A percentile compares a stretch with the other conserved stretches of the same genome.
phyloP scores from a whole-genome alignment of 352 stramenopile genomes.

The Pythium plurisporium region DNA sequence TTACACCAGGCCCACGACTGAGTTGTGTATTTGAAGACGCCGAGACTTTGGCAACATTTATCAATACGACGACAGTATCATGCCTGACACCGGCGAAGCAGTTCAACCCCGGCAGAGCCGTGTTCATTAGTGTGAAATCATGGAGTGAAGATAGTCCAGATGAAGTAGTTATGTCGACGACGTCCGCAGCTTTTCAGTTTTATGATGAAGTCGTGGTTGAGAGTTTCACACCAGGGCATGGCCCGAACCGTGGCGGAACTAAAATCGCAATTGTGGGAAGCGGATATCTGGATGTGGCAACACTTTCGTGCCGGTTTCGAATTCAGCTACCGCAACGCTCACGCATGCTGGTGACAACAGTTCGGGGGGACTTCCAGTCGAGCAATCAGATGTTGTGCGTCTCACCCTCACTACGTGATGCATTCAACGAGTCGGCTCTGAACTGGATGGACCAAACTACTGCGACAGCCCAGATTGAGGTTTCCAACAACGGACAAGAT shows the following conservation, averaged over 20 bases:
- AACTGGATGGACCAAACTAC: conserved; percentile 1
- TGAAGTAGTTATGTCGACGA: conserved; percentile 26
- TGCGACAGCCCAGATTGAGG: conserved; percentile 23
- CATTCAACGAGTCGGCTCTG: conserved; percentile 6
- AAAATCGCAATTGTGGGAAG: conserved; percentile 22
- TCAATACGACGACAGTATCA: conserved; percentile 19
- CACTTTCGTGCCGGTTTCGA: conserved; percentile 34
- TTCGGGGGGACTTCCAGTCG: conserved; percentile 23
- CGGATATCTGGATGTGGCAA: conserved; percentile 22
- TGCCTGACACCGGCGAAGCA: conserved; percentile 31
- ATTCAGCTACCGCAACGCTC: conserved; percentile 24
- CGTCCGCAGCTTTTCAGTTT: conserved; percentile 33
- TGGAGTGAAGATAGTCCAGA: conserved; percentile 14
- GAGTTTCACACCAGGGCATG: conserved; percentile 31
- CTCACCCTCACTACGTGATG: background rate
- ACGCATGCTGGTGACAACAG: conserved; percentile 5
- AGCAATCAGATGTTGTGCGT: conserved; percentile 22
- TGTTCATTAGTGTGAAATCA: conserved; percentile 32
- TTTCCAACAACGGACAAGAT: conserved; percentile 53
- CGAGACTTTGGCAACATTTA: conserved; percentile 27
- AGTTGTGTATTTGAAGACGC: conserved; percentile 36
- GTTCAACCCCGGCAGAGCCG: background rate
- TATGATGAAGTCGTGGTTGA: conserved; percentile 24
- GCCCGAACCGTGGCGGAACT: conserved; percentile 29
- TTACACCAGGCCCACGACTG: conserved; percentile 27